Base-by-base conservation (phyloP, 2,329 filamentous ascomycete genomes). In the Blastomyces gilchristii region DNA sequence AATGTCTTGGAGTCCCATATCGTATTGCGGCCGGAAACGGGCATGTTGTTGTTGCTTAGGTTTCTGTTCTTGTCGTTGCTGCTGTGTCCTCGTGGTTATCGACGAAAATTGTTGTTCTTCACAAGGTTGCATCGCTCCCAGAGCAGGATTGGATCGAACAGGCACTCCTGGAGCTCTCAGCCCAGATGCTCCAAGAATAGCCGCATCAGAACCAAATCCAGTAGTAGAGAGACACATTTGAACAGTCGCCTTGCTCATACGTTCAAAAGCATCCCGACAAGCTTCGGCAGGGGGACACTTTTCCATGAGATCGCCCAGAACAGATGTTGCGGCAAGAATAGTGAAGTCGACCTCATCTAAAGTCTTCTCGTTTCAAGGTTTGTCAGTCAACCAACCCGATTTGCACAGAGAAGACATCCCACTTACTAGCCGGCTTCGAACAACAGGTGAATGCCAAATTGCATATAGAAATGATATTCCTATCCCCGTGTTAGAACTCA, bases 301-400 rank as follows among this genome's bases (percentile, higher is more conserved):
- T 68, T 95, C 90, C 67, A 95, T 92, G 66, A 97, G 82, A 71
- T 97, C 94, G 5, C 86, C 88, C 53, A 97, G 86, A 9, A 97
- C 91, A 1, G 93, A 97, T 58, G 91, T 97, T 28, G 92, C 93
- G 9, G 92, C 91, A 58, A 97, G 81, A 9, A 97, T 90, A 0
- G 93, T 97, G 70, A 96, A 96, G 73, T 97, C 93, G n/a, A 97
- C 91, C 73, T 97, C 93, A 71, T 97, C 92, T 78, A 96, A 88
- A 8, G 88, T 90, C 81, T 83, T 65, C 62, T 56, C 5, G 8
- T 60, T 69, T 58, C 39, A 16, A 65, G 69, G 65, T 52, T 37
- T 57, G 62, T 58, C 28, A 41, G 43, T 43, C 49, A 12, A 11
- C 2, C 22, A 56, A 12, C 18, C 28, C 8, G 28, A 56, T 34